phyloP scores from a whole-genome alignment of 1,284 basidiomycete species.

The Trichosporon sp. region DNA sequence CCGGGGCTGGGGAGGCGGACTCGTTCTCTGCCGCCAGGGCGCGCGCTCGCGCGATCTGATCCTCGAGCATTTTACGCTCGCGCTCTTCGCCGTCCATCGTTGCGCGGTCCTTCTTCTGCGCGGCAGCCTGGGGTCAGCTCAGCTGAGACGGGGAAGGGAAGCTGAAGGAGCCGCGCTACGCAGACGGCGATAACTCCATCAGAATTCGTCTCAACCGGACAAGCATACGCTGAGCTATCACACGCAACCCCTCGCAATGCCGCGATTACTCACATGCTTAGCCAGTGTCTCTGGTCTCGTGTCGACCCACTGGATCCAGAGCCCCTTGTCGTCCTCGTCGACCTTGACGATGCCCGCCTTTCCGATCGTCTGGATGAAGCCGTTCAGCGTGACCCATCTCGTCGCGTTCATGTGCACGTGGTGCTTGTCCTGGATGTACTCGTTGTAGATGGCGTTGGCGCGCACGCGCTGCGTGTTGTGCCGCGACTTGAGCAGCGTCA shows the following conservation, averaged over 20 bases:
- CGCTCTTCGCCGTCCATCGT: conserved; percentile 93
- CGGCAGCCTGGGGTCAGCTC: conserved; percentile 67
- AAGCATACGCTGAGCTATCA: too few species aligned
- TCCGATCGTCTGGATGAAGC: conserved; percentile 90
- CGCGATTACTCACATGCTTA: conserved; percentile 67
- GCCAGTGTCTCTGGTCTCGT: conserved; percentile 90
- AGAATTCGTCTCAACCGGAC: too few species aligned
- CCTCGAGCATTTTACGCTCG: conserved; percentile 82
- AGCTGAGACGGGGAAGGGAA: too few species aligned
- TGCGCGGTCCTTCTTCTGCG: conserved; percentile 86
- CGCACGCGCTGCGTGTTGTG: conserved; percentile 91
- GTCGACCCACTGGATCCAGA: conserved; percentile 97
- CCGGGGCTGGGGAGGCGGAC: conserved; percentile 52
- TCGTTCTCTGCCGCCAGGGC: conserved; percentile 41
- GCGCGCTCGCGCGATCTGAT: conserved; percentile 88
- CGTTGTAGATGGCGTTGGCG: conserved; percentile 96
- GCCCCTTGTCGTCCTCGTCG: conserved; percentile 97
- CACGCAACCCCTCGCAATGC: too few species aligned
- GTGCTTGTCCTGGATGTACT: conserved; percentile 91
- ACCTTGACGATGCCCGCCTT: conserved; percentile 84
- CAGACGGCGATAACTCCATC: too few species aligned
- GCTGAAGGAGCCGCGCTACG: background rate
- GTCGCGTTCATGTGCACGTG: conserved; percentile 99
- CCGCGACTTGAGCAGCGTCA: conserved; percentile 71
- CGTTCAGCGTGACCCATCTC: conserved; percentile 93